Percentiles rank a stretch among this genome's conserved stretches.
These are phyloP conservation scores for Stephania yunnanensis DNA, from an alignment of 164 flowering plant species.

Conservation along the genomic window DNA sequence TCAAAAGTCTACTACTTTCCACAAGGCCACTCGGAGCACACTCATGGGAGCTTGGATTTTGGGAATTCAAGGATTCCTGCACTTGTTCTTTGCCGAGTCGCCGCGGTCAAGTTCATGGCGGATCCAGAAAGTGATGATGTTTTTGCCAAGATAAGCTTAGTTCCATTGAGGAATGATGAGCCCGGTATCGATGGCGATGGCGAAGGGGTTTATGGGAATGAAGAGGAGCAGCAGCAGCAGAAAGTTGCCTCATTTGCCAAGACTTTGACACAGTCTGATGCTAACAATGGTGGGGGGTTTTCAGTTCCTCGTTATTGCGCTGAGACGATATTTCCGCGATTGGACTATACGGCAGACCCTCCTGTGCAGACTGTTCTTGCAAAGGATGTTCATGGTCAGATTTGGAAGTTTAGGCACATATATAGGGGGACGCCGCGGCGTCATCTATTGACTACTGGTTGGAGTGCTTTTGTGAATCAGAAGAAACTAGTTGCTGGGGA, in stretches of 20 bases:
- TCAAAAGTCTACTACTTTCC: slow-evolving; percentile 82
- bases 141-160: slow-evolving; percentile 51
- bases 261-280: slow-evolving; percentile 94
- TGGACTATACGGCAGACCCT: slow-evolving; percentile 85
- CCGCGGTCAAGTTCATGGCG: slow-evolving; percentile 60
- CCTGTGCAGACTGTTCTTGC: slow-evolving; percentile 87
- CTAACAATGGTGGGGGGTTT: slow-evolving; percentile 97
- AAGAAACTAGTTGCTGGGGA: slow-evolving; percentile 98
- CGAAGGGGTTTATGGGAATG: slow-evolving; percentile 19
- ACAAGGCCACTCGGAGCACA: slow-evolving; percentile 91
- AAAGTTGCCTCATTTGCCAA: slow-evolving; percentile 84
- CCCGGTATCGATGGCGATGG: slow-evolving; percentile 31
- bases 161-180: slow-evolving; percentile 42
- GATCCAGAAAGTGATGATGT: slow-evolving; percentile 90
- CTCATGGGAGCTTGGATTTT: slow-evolving; percentile 46
- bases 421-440: slow-evolving; percentile 93
- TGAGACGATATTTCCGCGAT: slow-evolving; percentile 82
- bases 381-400: slow-evolving; percentile 89
- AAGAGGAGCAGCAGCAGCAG: slow-evolving; percentile 31
- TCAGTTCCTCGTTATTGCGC: slow-evolving; percentile 98
- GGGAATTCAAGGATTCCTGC: slow-evolving; percentile 37
- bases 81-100: slow-evolving; percentile 52
- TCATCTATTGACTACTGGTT: slow-evolving; percentile 92
- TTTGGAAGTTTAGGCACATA: slow-evolving; percentile 92
- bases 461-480: slow-evolving; percentile 93